Evolutionary conservation across 2,329 filamentous ascomycete species (phyloP), one percentile per base, ranked within the genome.

Genomic region (Truncatella angustata): DNA sequence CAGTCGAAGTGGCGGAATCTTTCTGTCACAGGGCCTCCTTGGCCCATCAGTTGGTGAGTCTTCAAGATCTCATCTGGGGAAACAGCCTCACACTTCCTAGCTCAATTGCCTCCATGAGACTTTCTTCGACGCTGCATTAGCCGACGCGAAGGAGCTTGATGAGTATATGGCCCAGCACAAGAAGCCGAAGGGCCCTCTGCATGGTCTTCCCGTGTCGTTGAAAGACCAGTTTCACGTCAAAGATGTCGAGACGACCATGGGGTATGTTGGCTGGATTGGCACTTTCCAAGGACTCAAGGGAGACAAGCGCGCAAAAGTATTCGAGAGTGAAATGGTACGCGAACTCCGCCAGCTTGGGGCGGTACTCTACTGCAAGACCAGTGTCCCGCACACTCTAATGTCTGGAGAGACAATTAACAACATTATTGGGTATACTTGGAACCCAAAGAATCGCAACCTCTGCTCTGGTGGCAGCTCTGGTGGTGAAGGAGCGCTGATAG

Each of bases 391-490:
- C 23, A 24, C 24, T 6, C 49, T 52, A 7, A 44, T 57, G 30
- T 37, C 45, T 10, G 43, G 36, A 2, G 48, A 59, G 28, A 55
- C 51, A 18, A 23, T 49, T 45, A 74, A 74, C 53, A 71, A 73
- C 50, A 69, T 74, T 45, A 69, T 68, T 2, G 73, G 70, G 5
- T 62, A 60, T 4, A 73, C 70, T 0, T 50, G 67, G 2, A 76
- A 76, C 57, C 72, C 73, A 0, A 56, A 66, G 45, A 73, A 74
- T 56, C 66, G 65, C 6, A 65, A 61, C 2, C 62, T 76, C 1
- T 69, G 67, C 0, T 65, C 67, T 0, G 73, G 73, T 1, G 73
- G 73, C 1, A 73, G 72, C 0, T 73, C 70, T 3, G 74, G 73
- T 4, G 73, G 72, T 7, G 74, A 77, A 48, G 72, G 71, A 12